Base-by-base conservation (phyloP, 1,284 basidiomycete species). In the Trichosporon faecale region DNA sequence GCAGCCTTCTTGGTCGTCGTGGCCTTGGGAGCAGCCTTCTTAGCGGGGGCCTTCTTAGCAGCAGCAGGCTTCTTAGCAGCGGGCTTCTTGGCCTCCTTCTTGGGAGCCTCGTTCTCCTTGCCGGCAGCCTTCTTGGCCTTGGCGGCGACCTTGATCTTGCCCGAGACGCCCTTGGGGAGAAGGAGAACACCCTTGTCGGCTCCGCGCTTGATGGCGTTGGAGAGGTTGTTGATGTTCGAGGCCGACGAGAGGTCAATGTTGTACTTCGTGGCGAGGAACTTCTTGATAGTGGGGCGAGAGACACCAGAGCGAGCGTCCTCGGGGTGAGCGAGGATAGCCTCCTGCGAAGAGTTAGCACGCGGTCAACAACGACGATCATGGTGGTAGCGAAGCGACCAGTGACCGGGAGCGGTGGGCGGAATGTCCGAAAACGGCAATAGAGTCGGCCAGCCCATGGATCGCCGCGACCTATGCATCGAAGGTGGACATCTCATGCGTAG, bases 261-360 rank as follows among this genome's bases (percentile, higher is more conserved):
- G 85, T 94, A 94, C 75, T 86, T 88, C 75, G 91, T 89, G 76
- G 90, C 89, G 49, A 91, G 88, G 82, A 85, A 94, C 94, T 94
- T 95, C 89, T 96, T 96, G 85, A 97, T 93, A 79, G 91, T 89
- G 71, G 91, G 92, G 69, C 94, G 91, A 77, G 93, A 95, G 75
- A 95, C 92, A 82, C 94, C 94, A 72, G 83, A 81, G 74, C 94
- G 91, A 72, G 91, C 89, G 73, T 94, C 92, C 46, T 92, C 91
- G 29, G 88, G 87, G 84, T 91, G 86, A 67, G 86, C 87, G 73
- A 87, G 84, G 84, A 96, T 92, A 78, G 91, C 93, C 86, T 95
- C 93, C 84, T 86, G 79, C 68, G 74, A 12, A 37, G 61, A 67
- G 65, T 70, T 14, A 70, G 69, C 35, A 44, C n/a, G 14, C 64